These are phyloP conservation scores for Blumeria hordei DNA, from an alignment of 2,329 filamentous ascomycete genomes.

Conservation along the genomic window DNA sequence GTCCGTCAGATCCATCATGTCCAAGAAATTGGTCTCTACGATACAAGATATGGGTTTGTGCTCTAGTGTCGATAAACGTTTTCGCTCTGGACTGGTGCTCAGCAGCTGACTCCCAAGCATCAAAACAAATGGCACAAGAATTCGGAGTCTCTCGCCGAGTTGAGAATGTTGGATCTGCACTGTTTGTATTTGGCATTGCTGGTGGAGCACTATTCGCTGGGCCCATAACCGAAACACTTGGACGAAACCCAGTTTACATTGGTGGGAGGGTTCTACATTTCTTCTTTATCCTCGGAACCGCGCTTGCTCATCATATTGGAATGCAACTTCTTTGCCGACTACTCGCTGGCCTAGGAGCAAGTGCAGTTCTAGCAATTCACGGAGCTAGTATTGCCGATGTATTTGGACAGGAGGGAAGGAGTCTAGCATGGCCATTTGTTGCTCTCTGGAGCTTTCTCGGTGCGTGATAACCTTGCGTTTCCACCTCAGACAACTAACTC, in stretches of 20 bases:
- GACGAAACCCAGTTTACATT: constrained; percentile 19
- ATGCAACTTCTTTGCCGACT: constrained; percentile 31
- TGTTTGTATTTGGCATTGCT: constrained; percentile 17
- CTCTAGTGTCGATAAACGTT: constrained; percentile 1
- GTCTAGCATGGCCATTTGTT: background rate
- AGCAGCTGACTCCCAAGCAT: constrained; percentile 24
- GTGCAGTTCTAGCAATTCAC: constrained; percentile 24
- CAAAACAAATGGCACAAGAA: constrained; percentile 20
- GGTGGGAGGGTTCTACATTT: constrained; percentile 19
- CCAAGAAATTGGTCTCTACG: constrained; percentile 1
- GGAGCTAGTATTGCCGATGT: constrained; percentile 39
- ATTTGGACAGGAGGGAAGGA: constrained; percentile 20
- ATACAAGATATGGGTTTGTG: constrained; percentile 1
- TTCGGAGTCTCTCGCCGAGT: constrained; percentile 25
- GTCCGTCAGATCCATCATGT: background rate
- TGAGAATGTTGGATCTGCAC: constrained; percentile 23
- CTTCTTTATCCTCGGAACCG: constrained; percentile 22
- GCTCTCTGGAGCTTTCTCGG: background rate
- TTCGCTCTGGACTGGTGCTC: constrained; percentile 1
- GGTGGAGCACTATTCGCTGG: constrained; percentile 17
- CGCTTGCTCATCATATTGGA: constrained; percentile 25
- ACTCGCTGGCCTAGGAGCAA: constrained; percentile 26
- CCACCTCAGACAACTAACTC: background rate
- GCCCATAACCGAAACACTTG: constrained; percentile 19
- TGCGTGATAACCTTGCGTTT: background rate